Evolutionary conservation across 441 rosid genomes (phyloP).

Genomic region (Bocquillonia castaneifolia): DNA sequence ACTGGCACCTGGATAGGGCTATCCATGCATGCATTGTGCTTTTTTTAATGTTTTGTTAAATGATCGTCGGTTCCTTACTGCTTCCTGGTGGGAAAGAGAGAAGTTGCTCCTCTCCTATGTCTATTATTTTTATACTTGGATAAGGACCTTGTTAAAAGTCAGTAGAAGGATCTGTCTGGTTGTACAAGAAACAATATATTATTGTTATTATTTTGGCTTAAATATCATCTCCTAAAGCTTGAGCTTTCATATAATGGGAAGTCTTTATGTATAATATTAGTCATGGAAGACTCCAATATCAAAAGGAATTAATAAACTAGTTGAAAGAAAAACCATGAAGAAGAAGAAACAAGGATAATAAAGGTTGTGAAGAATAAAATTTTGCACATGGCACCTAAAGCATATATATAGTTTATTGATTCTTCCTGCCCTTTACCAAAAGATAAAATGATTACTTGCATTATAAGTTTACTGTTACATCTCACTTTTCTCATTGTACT

Average conservation of each 20-base stretch:
- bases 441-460: constrained; percentile 25
- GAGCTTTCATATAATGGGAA: neutral
- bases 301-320: neutral
- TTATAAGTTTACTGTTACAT: constrained; percentile 12
- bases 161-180: neutral
- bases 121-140: neutral
- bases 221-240: neutral
- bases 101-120: too few relatives aligned
- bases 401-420: constrained; percentile 1
- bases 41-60: neutral
- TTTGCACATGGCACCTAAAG: constrained; percentile 14
- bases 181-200: neutral
- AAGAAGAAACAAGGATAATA: neutral
- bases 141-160: neutral
- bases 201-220: too few relatives aligned
- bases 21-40: neutral
- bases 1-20: too few relatives aligned
- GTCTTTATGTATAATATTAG: neutral
- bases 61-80: neutral
- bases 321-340: neutral
- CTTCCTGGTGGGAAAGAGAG: too few relatives aligned
- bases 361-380: constrained; percentile 12
- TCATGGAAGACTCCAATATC: neutral
- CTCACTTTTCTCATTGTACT: constrained; percentile 1
- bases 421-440: constrained; percentile 24